Base-by-base conservation (phyloP, 495 filamentous ascomycete species). In the Penicillium goetzii region DNA sequence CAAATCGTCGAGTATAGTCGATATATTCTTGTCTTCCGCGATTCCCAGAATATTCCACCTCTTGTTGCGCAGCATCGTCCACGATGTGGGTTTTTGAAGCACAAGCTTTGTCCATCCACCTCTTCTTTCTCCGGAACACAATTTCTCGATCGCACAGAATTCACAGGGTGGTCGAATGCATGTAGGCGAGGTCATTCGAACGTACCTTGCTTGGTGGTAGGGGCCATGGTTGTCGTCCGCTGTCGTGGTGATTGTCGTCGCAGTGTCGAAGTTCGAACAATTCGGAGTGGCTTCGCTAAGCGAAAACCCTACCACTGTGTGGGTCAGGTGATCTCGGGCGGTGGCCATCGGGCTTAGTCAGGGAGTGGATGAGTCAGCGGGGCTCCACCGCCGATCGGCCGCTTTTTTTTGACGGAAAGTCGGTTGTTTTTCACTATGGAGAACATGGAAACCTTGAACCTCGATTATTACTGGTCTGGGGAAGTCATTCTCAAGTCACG, bases 121-220 rank as follows among this genome's bases (percentile, higher is more conserved):
- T 56, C 54, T 41, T 57, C 6, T 7, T 52, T 25, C 56, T 63
- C 60, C 63, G 19, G 58, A 61, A 38, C 56, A 63, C 57, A 58
- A 38, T 49, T 55, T 55, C 62, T 58, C 58, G 50, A 38, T 60
- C 59, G 49, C 64, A 60, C 60, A 66, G 79, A 87, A 59, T 64
- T 61, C 68, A 58, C 63, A 71, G 56, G 55, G 59, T 38, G 56
- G 50, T 64, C 54, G 63, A 30, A 64, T 57, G 45, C 54, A 60
- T 59, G 36, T 32, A 49, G 34, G 43, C 62, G 66, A 56, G 67
- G 58, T 52, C 34, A 63, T 59, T 61, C 45, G 41, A 62, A 75
- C 79, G 74, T 86, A 92, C 89, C 87, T 86, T 90, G 88, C 85
- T 89, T 89, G 70, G 79, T 83, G 77, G 90, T 89, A 74, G 90